A percentile compares a stretch with the other conserved stretches of the same genome.
Conservation (phyloP, 257 asterid species). For the Ehretia macrophylla region DNA sequence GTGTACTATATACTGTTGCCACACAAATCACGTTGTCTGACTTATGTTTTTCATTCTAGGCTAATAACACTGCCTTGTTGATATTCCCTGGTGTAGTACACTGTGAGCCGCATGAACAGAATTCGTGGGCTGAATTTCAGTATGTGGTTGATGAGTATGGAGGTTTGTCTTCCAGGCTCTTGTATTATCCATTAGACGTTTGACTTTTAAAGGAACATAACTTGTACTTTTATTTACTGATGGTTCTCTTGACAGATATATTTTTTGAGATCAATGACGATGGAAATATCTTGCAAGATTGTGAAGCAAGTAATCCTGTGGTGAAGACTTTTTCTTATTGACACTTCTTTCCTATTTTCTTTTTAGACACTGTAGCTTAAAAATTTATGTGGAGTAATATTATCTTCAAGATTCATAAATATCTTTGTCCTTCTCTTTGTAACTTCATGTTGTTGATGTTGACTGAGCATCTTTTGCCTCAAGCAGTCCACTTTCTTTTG, state of each 20-base stretch:
- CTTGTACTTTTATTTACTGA: constrained; percentile 1
- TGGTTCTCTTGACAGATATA: constrained; percentile 43
- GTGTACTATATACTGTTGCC: constrained; percentile 2
- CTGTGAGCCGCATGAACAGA: constrained; percentile 69
- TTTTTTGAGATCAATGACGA: constrained; percentile 60
- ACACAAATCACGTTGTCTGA: constrained; percentile 9
- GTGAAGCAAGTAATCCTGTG: constrained; percentile 71
- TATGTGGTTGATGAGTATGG: constrained; percentile 69
- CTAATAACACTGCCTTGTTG: constrained; percentile 50
- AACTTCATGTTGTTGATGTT: too few species aligned
- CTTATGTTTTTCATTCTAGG: constrained; percentile 36
- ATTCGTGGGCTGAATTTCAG: constrained; percentile 69
- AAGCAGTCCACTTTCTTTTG: background rate
- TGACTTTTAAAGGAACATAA: constrained; percentile 1
- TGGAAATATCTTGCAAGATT: constrained; percentile 62
- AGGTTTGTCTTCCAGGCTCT: constrained; percentile 38
- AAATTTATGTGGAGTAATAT: background rate
- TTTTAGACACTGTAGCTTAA: background rate
- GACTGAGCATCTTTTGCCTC: too few species aligned
- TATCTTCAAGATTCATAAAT: background rate
- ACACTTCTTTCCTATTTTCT: background rate
- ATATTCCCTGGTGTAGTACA: constrained; percentile 60
- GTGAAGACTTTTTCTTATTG: constrained; percentile 40
- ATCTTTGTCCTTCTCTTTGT: background rate
- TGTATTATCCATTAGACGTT: background rate